Conservation (phyloP, 495 filamentous ascomycete species). For the Penicillium odoratum region DNA sequence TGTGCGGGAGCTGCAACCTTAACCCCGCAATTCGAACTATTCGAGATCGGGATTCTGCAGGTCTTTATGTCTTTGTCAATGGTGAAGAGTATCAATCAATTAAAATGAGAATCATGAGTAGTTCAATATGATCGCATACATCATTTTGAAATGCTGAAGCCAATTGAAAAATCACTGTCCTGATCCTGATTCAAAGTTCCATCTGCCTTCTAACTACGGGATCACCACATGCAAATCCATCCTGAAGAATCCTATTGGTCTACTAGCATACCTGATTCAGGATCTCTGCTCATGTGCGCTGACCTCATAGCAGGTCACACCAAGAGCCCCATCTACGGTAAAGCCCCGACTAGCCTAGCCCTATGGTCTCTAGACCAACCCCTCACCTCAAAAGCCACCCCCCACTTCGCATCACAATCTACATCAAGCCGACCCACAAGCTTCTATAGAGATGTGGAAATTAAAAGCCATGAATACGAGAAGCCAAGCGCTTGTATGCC, state of each 20-base stretch:
- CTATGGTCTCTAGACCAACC: not conserved
- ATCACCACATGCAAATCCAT: not conserved
- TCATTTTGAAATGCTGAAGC: too few species aligned
- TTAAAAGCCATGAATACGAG: not conserved
- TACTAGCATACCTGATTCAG: too few species aligned
- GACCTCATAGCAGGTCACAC: not conserved
- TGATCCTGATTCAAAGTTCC: too few species aligned
- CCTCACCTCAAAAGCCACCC: not conserved
- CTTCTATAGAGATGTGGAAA: not conserved
- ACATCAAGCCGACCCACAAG: too few species aligned
- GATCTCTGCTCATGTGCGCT: not conserved
- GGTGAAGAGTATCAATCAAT: too few species aligned
- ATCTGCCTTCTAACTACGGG: not conserved
- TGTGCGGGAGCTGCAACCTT: conserved; percentile 33
- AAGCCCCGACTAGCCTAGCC: too few species aligned
- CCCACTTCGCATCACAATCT: too few species aligned
- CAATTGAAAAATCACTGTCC: too few species aligned
- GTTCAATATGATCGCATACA: too few species aligned
- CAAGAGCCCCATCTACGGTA: not conserved
- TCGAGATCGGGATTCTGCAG: not conserved
- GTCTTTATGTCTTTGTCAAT: too few species aligned
- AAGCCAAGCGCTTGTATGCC: not conserved
- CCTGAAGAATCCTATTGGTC: not conserved
- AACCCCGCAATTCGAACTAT: conserved; percentile 29
- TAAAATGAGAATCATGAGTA: too few species aligned